phyloP scores from a whole-genome alignment of 345 rosid species.

The Brassica rapa region DNA sequence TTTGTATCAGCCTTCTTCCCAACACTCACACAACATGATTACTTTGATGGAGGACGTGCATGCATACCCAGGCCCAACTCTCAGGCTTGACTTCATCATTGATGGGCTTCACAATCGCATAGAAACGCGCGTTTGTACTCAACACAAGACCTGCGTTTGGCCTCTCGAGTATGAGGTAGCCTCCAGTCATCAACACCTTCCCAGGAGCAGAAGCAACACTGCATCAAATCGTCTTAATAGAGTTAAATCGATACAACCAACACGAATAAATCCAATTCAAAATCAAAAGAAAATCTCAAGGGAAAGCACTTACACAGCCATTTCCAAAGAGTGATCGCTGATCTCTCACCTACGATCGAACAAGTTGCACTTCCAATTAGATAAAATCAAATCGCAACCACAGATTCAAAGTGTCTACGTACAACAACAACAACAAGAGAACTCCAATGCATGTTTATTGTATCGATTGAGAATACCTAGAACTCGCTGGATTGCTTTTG shows the following conservation, averaged over 20 bases:
- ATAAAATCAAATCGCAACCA: slow-evolving; percentile 17
- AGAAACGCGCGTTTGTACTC: slow-evolving; percentile 93
- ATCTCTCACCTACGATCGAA: slow-evolving; percentile 40
- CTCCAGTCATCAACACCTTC: slow-evolving; percentile 94
- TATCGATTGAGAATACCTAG: neutral
- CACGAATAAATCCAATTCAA: neutral
- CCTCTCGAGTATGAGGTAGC: slow-evolving; percentile 88
- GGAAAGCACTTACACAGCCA: slow-evolving; percentile 41
- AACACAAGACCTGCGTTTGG: slow-evolving; percentile 91
- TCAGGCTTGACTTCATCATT: slow-evolving; percentile 63
- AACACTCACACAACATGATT: no score
- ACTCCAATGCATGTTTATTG: neutral
- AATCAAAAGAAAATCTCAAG: neutral
- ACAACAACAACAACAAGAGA: neutral
- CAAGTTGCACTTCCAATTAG: slow-evolving; percentile 7
- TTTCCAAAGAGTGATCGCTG: slow-evolving; percentile 17
- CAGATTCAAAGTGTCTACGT: neutral
- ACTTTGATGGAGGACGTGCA: slow-evolving; percentile 13
- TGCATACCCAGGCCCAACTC: slow-evolving; percentile 84
- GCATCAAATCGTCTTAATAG: neutral
- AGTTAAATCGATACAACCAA: neutral
- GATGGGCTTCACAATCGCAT: slow-evolving; percentile 81
- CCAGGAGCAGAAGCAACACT: slow-evolving; percentile 99
- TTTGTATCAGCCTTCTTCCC: neutral
- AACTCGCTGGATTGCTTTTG: neutral